Evolutionary conservation across 2,329 filamentous ascomycete species (phyloP).

Genomic region (Akanthomyces uredinophilus): DNA sequence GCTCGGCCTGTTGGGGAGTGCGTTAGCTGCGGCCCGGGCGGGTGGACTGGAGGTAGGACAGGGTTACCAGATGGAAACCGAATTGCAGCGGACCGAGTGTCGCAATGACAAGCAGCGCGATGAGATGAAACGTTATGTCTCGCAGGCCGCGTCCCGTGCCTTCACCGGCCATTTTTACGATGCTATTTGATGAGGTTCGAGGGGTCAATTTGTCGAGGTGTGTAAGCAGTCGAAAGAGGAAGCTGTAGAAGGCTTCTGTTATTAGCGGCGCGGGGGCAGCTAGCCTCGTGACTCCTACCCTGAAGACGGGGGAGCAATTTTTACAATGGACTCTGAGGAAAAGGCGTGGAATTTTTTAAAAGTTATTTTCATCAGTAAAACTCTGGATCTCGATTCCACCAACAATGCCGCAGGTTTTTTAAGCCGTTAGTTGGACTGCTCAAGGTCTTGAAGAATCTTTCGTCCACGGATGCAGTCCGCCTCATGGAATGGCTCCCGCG

Average conservation of each 20-base stretch:
- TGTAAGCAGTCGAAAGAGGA: not conserved
- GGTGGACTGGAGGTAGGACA: not conserved
- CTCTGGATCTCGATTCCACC: not conserved
- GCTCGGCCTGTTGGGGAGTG: conserved; percentile 57
- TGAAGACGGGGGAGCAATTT: not conserved
- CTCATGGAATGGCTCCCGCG: conserved; percentile 33
- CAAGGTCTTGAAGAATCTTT: conserved; percentile 28
- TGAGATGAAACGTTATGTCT: conserved; percentile 67
- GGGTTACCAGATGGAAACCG: conserved; percentile 78
- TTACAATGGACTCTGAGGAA: not conserved
- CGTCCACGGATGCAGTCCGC: conserved; percentile 31
- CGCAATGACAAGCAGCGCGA: conserved; percentile 68
- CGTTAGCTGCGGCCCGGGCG: conserved; percentile 14
- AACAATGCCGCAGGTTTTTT: not conserved
- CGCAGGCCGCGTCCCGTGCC: conserved; percentile 26
- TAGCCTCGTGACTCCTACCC: not conserved
- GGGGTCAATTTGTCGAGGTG: not conserved
- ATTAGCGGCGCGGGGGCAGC: not conserved
- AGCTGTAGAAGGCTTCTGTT: not conserved
- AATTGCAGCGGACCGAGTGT: conserved; percentile 90
- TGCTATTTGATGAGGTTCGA: not conserved
- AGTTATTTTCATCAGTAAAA: not conserved
- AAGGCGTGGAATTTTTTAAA: not conserved
- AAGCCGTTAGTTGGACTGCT: not conserved
- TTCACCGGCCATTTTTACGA: conserved; percentile 4